Evolutionary conservation across 2,329 filamentous ascomycete species (phyloP), one percentile per base, ranked within the genome.

Genomic region (Trichoderma cornu-damae): DNA sequence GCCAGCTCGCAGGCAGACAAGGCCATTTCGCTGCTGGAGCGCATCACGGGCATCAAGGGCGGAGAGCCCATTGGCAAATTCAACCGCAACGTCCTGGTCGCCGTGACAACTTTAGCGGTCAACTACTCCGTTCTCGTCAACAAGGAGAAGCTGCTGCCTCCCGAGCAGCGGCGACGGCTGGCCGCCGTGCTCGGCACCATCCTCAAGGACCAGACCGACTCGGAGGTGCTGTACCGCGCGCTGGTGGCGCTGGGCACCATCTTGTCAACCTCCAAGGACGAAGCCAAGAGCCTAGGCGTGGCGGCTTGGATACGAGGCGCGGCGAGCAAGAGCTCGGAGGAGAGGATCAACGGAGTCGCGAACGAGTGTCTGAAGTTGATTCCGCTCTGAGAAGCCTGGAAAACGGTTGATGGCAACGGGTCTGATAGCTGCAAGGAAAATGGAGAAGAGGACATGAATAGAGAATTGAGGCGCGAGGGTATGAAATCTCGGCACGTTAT

Each of bases 51-150:
- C 4, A 73, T 79, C 35, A 68, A 70, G 1, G 75, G 73, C 37
- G 77, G 72, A 3, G 75, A 76, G 1, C 72, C 75, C 1, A 75
- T 82, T n/a, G 80, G 79, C 61, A 63, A 73, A 11, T 73, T 71
- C 51, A 94, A 95, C 69, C 84, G 88, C 52, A 96, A 96, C 64
- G 77, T 97, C 9, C 82, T 88, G 50, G 86, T 96, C 56, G 93
- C 94, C 0, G 77, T 90, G 16, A 85, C 89, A 1, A 96, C 94
- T 0, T 79, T 90, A 0, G 86, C 88, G 59, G 86, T 97, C 68
- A 97, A 99, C 72, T 88, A 89, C 62, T 80, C 90, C 0, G 90
- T 96, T 1, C 79, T 92, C 9, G 80, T 89, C 7, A 62, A 74
- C 28, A 74, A 74, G 51, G 71, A 78, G 62, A 77, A 70, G 60